phyloP scores from a whole-genome alignment of 129 eudicot species.

The Chrysanthemum makinoi region DNA sequence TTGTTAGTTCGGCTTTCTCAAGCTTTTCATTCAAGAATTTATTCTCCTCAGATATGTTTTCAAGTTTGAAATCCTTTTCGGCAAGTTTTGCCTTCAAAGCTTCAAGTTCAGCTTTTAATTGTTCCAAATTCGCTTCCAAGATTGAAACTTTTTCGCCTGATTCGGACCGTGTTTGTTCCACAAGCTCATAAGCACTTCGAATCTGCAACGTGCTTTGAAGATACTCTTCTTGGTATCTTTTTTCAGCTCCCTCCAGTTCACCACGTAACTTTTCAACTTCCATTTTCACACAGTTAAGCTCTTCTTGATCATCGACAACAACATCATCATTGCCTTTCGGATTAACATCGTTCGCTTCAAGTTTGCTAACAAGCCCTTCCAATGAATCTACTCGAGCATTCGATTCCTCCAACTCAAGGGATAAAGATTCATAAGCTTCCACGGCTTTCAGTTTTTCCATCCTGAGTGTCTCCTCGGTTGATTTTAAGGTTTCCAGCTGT shows the following conservation, averaged over 20 bases:
- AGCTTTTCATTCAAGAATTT: conserved; percentile 32
- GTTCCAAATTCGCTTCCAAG: conserved; percentile 45
- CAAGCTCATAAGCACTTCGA: conserved; percentile 73
- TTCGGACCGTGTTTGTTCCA: conserved; percentile 59
- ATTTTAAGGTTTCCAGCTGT: conserved; percentile 48
- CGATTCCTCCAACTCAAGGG: conserved; percentile 54
- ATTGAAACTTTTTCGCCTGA: conserved; percentile 46
- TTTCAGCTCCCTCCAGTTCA: conserved; percentile 71
- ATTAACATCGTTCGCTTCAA: conserved; percentile 23
- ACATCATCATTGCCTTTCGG: conserved; percentile 19
- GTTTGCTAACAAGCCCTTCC: conserved; percentile 56
- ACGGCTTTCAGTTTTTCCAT: conserved; percentile 42
- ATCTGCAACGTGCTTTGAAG: conserved; percentile 71
- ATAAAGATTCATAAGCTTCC: conserved; percentile 57
- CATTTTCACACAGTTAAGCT: conserved; percentile 36
- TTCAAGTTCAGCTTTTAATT: conserved; percentile 45
- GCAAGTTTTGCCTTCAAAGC: conserved; percentile 48
- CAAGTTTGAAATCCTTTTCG: conserved; percentile 44
- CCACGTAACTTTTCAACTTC: conserved; percentile 52
- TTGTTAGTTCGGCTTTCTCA: conserved; percentile 28
- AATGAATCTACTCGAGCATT: conserved; percentile 43
- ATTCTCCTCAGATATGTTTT: conserved; percentile 40
- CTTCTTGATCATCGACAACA: conserved; percentile 25
- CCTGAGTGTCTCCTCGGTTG: conserved; percentile 46
- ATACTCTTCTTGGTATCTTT: conserved; percentile 65